These are phyloP conservation scores for Neurospora sp. DNA, from an alignment of 495 filamentous ascomycete genomes.

Conservation along the genomic window DNA sequence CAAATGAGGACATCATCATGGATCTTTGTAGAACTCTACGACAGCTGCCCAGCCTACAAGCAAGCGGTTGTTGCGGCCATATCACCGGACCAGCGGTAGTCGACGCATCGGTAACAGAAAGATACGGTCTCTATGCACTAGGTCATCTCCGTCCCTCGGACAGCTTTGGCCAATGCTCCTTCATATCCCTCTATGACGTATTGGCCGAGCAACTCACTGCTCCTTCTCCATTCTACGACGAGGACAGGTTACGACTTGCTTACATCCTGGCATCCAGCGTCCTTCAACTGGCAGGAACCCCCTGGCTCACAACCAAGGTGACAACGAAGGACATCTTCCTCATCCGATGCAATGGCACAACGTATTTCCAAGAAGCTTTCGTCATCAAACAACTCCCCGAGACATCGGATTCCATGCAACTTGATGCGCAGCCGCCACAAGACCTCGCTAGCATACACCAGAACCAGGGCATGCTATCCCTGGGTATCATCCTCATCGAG, in stretches of 20 bases:
- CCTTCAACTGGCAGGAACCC: background rate
- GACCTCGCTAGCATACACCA: background rate
- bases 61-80: background rate
- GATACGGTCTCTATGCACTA: background rate
- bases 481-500: constrained; percentile 13
- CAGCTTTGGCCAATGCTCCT: background rate
- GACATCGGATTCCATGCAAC: background rate
- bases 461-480: constrained; percentile 1
- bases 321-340: background rate
- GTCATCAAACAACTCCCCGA: background rate
- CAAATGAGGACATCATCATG: constrained; percentile 4
- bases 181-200: background rate
- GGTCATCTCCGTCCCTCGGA: background rate
- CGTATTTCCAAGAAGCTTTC: background rate
- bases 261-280: background rate
- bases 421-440: background rate
- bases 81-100: background rate
- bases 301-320: background rate
- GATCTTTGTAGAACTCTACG: background rate
- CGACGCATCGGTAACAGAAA: background rate
- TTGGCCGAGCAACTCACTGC: background rate
- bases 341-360: background rate
- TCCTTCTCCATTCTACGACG: background rate
- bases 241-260: background rate
- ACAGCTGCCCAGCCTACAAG: background rate